Base-by-base conservation (phyloP, 305 asterid genomes). In the Fraxinus nigra region DNA sequence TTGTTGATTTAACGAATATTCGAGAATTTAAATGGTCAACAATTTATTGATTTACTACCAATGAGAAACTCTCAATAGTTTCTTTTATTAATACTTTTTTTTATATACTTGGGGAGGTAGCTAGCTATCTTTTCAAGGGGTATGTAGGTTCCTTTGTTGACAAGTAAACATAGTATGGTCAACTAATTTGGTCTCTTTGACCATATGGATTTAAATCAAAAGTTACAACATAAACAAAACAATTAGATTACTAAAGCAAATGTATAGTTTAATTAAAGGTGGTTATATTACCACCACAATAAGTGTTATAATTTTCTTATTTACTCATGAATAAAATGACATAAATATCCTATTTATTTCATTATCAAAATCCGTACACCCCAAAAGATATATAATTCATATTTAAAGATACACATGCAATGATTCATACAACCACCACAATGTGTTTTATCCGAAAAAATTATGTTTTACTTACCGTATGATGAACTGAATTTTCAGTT, bases 111-210 rank as follows among this genome's bases (percentile, higher is more conserved):
- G 48, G 51, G 34, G 48, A 5, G 46, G 67, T 75, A 48, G 84
- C 76, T 77, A 63, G 32, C 28, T 56, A 70, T 76, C 72, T 54
- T 76, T 79, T 81, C 79, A 35, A 56, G 63, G 20, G 80, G 3
- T 30, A 30, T 65, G 26, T 9, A 73, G 79, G 75, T 72, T 35
- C 72, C 24, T 82, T 82, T 76, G 77, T 80, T 83, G 88, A 79
- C 87, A 81, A 63, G 30, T 80, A 74, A 16, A 56, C 80, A 84
- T 79, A 10, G 51, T 65, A 78, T 81, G 86, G 85, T 85, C 87
- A 78, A 83, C 82, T 24, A 79, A 80, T 28, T 40, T 79, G 84
- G 84, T 65, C 81, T 81, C 82, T 65, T 83, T 83, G 51, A 40
- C 82, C 82, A 82, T 78, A 75, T 20, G 34, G 82, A 46, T 79